Percentiles rank a stretch among this genome's conserved stretches.
These are phyloP conservation scores for Globisporangium megalacanthum DNA, from an alignment of 352 stramenopile genomes.

Conservation along the genomic window DNA sequence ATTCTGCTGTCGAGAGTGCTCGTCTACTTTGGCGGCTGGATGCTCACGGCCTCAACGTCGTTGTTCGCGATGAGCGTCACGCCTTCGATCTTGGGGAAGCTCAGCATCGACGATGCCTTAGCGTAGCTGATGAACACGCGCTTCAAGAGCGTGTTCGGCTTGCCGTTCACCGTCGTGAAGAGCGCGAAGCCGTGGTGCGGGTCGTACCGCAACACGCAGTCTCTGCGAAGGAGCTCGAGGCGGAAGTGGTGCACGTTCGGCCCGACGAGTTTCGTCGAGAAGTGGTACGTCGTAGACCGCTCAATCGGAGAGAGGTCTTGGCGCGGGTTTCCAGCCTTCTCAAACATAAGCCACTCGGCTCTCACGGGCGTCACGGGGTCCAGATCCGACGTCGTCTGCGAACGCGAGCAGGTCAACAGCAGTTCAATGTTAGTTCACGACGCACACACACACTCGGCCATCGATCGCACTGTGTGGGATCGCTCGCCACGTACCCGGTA, in stretches of 20 bases:
- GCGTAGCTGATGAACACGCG: constrained; percentile 41
- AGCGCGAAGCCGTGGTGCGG: constrained; percentile 28
- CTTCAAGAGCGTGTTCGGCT: constrained; percentile 46
- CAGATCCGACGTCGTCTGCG: constrained; percentile 24
- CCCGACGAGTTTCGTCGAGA: constrained; percentile 27
- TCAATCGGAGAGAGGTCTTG: constrained; percentile 49
- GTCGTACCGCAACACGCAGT: constrained; percentile 46
- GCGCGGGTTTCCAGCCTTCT: constrained; percentile 49
- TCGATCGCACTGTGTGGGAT: background rate
- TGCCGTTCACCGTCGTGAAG: constrained; percentile 53
- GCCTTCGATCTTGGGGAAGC: constrained; percentile 29
- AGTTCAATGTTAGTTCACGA: background rate
- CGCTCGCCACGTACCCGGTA: constrained; percentile 12
- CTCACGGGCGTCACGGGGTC: constrained; percentile 29
- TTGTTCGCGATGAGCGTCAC: constrained; percentile 31
- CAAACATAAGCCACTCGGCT: constrained; percentile 67
- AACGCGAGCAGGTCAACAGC: background rate
- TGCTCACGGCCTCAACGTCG: constrained; percentile 25
- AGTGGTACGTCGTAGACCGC: constrained; percentile 52
- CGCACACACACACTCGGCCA: background rate
- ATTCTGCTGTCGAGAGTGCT: background rate
- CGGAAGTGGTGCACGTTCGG: constrained; percentile 41
- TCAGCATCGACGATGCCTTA: constrained; percentile 27
- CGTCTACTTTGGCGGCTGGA: constrained; percentile 4
- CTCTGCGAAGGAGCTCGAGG: constrained; percentile 38